Percentiles rank a stretch among this genome's conserved stretches.
These are phyloP conservation scores for Monosporozyma aquatica DNA, from an alignment of 805 yeast species.

Conservation along the genomic window DNA sequence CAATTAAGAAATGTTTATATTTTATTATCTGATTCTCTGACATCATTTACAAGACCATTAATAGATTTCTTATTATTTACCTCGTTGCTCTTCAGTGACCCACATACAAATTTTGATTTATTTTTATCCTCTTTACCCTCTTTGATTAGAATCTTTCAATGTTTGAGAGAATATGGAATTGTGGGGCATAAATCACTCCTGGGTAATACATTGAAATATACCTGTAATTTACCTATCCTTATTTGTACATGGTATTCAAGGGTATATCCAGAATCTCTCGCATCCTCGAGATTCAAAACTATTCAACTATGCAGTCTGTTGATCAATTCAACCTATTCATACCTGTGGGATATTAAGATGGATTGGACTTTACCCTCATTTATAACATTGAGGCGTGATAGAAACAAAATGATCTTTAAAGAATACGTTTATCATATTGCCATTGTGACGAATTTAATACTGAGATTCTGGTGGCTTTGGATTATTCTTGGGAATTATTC, in stretches of 20 bases:
- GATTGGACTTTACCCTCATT: constrained; percentile 78
- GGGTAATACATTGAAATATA: constrained; percentile 67
- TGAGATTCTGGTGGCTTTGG: constrained; percentile 73
- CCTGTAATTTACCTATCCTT: constrained; percentile 50
- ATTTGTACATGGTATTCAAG: constrained; percentile 27
- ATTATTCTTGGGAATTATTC: constrained; percentile 32
- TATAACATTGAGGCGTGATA: constrained; percentile 12
- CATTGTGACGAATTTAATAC: constrained; percentile 47
- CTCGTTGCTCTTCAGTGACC: constrained; percentile 33
- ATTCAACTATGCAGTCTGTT: constrained; percentile 35
- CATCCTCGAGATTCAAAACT: constrained; percentile 5
- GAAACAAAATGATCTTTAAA: constrained; percentile 12
- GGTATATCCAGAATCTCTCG: constrained; percentile 4
- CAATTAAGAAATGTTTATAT: constrained; percentile 49
- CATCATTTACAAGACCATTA: constrained; percentile 69
- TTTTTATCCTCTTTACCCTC: constrained; percentile 46
- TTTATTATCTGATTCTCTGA: constrained; percentile 71
- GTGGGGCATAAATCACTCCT: constrained; percentile 44
- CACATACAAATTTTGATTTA: constrained; percentile 18
- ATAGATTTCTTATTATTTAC: constrained; percentile 58
- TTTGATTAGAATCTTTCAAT: constrained; percentile 72
- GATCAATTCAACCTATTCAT: constrained; percentile 67
- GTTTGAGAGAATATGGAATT: constrained; percentile 55
- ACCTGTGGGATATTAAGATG: constrained; percentile 79
- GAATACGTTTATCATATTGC: constrained; percentile 44